Base-by-base conservation (phyloP, 441 rosid species). In the Populus hybrid region DNA sequence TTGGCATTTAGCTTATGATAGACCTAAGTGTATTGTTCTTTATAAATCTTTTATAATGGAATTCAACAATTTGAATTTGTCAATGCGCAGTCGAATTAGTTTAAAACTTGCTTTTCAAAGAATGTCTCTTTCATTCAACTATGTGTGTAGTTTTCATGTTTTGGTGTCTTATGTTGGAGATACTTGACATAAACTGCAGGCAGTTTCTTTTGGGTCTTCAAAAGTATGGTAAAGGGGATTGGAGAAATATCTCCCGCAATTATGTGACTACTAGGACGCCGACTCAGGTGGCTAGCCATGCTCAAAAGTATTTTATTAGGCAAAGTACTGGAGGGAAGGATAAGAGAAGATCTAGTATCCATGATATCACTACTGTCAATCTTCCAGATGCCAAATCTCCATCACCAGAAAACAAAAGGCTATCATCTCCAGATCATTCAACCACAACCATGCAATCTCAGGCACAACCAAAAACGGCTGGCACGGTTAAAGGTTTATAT, bases 161-260 rank as follows among this genome's bases (percentile, higher is more conserved):
- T 67, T 69, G 71, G 71, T 72, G 24, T 74, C 67, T 32, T 24
- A 24, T 78, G 38, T 16, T 75, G 23, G 36, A 81, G 73, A 65
- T 35, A 16, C 59, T 73, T 74, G 21, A 63, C 70, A 63, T 14
- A 3, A 71, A 75, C 40, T 67, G 85, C 92, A 95, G 98, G 85
- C 97, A 89, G 75, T 95, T 95, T 81, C 84, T 95, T 72, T 79
- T 90, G 92, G 98, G 98, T 36, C 86, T 95, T 23, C 90, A 93
- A 80, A 95, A 91, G 83, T 91, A 92, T 83, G 98, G 98, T n/a
- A 95, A 95, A 86, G 98, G 98, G 28, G 98, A 95, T 79, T 95
- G 98, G 98, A 90, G 98, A 81, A 93, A 91, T 68, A 95, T 95
- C 78, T 93, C 98, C 1, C 89, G 98, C 64, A 85, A 92, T 74